phyloP scores from a whole-genome alignment of 495 filamentous ascomycete genomes.

The Penicillium soppii region DNA sequence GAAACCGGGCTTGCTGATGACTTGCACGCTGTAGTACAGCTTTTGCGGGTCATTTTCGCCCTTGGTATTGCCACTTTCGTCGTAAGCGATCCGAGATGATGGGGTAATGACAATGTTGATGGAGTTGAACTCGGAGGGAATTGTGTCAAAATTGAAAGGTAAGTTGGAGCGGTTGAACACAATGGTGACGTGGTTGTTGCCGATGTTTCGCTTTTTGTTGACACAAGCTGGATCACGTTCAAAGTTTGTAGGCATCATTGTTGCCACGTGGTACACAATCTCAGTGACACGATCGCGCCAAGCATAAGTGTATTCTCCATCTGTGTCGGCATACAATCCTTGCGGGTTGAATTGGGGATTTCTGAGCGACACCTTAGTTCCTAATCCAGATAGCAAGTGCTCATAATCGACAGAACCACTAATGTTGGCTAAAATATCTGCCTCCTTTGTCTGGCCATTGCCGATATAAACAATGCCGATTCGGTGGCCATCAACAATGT shows the following conservation, averaged over 20 bases:
- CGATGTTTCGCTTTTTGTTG: slow-evolving; percentile 91
- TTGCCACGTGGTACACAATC: slow-evolving; percentile 92
- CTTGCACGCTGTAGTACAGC: slow-evolving; percentile 78
- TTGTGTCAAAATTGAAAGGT: slow-evolving; percentile 85
- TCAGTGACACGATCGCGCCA: slow-evolving; percentile 95
- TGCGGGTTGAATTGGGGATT: slow-evolving; percentile 89
- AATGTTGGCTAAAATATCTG: slow-evolving; percentile 80
- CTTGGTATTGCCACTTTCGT: slow-evolving; percentile 22
- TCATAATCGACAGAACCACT: slow-evolving; percentile 82
- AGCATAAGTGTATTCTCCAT: slow-evolving; percentile 83
- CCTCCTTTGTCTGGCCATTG: slow-evolving; percentile 75
- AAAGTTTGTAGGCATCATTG: slow-evolving; percentile 90
- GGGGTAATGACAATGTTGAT: slow-evolving; percentile 96
- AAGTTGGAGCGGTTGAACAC: slow-evolving; percentile 93
- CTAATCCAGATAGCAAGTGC: slow-evolving; percentile 75
- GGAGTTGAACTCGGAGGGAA: slow-evolving; percentile 90
- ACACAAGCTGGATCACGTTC: slow-evolving; percentile 71
- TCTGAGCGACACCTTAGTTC: slow-evolving; percentile 74
- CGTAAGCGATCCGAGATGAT: slow-evolving; percentile 56
- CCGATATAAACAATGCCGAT: slow-evolving; percentile 92
- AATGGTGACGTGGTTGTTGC: slow-evolving; percentile 98
- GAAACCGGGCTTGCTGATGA: slow-evolving; percentile 80
- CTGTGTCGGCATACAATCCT: slow-evolving; percentile 79
- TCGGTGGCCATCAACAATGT: slow-evolving; percentile 93
- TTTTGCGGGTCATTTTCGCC: slow-evolving; percentile 36